Percentiles rank a stretch among this genome's conserved stretches.
Conservation (phyloP, 352 stramenopile species). For the Globisporangium takayamanum region DNA sequence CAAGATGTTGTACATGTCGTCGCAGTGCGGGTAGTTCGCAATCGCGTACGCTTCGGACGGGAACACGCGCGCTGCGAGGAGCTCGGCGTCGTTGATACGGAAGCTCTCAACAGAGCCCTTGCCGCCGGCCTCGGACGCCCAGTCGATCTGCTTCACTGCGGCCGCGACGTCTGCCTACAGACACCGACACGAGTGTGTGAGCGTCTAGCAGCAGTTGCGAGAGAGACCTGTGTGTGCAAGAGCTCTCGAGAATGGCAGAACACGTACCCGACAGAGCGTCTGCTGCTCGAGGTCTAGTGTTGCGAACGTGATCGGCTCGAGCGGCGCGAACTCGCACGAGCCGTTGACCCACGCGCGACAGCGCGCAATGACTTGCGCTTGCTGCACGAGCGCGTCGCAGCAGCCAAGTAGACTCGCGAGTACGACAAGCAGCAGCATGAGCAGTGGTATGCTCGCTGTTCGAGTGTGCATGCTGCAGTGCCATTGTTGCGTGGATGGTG, state of each 20-base stretch:
- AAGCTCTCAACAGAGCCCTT: constrained; percentile 55
- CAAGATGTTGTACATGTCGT: constrained; percentile 83
- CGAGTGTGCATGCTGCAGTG: neutral
- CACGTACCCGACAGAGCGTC: constrained; percentile 63
- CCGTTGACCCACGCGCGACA: constrained; percentile 46
- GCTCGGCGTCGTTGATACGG: constrained; percentile 50
- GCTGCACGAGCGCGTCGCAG: constrained; percentile 34
- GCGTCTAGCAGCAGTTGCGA: neutral
- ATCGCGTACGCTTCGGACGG: constrained; percentile 58
- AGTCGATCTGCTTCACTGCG: constrained; percentile 82
- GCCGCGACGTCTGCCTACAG: constrained; percentile 62
- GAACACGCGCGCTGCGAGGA: constrained; percentile 44
- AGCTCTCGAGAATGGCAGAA: neutral
- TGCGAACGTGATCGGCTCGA: constrained; percentile 42
- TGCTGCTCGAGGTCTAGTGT: constrained; percentile 43
- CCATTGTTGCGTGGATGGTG: neutral
- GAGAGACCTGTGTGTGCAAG: neutral
- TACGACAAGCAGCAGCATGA: neutral
- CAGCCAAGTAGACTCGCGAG: neutral
- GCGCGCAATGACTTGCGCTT: constrained; percentile 53
- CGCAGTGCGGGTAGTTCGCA: constrained; percentile 76
- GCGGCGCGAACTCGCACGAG: constrained; percentile 41
- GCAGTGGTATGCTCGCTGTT: neutral
- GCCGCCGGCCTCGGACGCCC: constrained; percentile 35
- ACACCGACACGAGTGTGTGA: neutral